These are phyloP conservation scores for Botrytis sinoallii DNA, from an alignment of 2,329 filamentous ascomycete species.

Conservation along the genomic window DNA sequence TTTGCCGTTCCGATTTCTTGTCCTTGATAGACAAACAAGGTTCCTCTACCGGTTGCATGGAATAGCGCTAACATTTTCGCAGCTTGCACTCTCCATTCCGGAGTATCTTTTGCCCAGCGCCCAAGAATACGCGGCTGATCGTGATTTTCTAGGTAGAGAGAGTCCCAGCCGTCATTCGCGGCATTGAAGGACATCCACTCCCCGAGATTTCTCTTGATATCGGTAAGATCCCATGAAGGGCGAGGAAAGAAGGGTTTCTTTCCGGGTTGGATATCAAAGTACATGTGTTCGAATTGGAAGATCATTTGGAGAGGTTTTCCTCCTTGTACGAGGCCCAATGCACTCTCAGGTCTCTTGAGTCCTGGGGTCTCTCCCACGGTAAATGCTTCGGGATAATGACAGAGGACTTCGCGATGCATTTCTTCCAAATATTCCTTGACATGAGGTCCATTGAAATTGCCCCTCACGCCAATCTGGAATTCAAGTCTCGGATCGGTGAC, in stretches of 20 bases:
- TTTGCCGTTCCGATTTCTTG: constrained; percentile 60
- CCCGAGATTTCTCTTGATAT: constrained; percentile 46
- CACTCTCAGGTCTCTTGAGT: constrained; percentile 46
- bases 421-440: constrained; percentile 52
- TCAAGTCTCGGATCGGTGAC: constrained; percentile 37
- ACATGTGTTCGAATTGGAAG: constrained; percentile 62
- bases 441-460: constrained; percentile 55
- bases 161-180: constrained; percentile 54
- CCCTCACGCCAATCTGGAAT: constrained; percentile 43
- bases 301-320: constrained; percentile 66
- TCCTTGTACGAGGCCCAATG: constrained; percentile 52
- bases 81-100: constrained; percentile 42
- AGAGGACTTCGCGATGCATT: constrained; percentile 36
- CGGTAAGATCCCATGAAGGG: constrained; percentile 38
- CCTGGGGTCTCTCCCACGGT: constrained; percentile 51
- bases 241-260: constrained; percentile 27
- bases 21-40: constrained; percentile 58
- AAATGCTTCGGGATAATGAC: constrained; percentile 47
- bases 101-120: constrained; percentile 43
- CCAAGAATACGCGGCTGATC: constrained; percentile 53
- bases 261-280: not conserved
- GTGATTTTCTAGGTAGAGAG: constrained; percentile 57
- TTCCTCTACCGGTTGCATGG: constrained; percentile 50
- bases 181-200: constrained; percentile 53
- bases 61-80: constrained; percentile 55